These are phyloP conservation scores for Tulasnella sp. DNA, from an alignment of 768 basidiomycete species.

Conservation along the genomic window DNA sequence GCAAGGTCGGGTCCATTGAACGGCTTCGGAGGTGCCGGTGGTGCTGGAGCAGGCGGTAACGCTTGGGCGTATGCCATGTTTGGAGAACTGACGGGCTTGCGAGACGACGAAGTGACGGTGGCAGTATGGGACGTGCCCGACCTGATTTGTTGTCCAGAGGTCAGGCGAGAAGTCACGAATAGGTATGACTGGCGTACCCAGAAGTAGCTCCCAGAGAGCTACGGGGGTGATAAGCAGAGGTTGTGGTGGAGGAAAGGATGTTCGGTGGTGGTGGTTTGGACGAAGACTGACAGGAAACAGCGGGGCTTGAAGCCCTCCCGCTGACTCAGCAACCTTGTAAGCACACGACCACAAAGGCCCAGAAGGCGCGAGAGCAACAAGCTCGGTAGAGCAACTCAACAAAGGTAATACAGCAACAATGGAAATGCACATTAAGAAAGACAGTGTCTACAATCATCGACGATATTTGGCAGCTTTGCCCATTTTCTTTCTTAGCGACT, in stretches of 20 bases:
- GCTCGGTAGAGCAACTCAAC: too few relatives aligned
- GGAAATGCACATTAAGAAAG: neutral
- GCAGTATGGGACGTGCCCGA: neutral
- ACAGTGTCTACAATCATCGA: neutral
- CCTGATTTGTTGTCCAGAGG: neutral
- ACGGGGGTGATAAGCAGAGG: too few relatives aligned
- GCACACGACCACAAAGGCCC: too few relatives aligned
- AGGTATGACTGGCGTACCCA: too few relatives aligned
- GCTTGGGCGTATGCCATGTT: constrained; percentile 3
- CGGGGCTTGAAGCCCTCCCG: neutral
- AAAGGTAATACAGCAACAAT: neutral
- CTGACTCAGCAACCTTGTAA: constrained; percentile 3
- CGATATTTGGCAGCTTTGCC: neutral
- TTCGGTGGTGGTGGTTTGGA: constrained; percentile 1
- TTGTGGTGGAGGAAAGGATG: too few relatives aligned
- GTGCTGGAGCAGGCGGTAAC: constrained; percentile 41
- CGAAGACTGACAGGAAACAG: neutral
- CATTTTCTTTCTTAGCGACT: constrained; percentile 4
- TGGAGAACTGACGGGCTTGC: neutral
- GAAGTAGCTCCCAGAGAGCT: too few relatives aligned
- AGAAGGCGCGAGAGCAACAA: too few relatives aligned
- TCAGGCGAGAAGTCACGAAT: too few relatives aligned
- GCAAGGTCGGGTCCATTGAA: constrained; percentile 72
- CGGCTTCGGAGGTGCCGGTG: constrained; percentile 34
- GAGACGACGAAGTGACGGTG: neutral